A percentile compares a stretch with the other conserved stretches of the same genome.
Conservation (phyloP, 257 asterid genomes). For the Lycium ferocissimum region DNA sequence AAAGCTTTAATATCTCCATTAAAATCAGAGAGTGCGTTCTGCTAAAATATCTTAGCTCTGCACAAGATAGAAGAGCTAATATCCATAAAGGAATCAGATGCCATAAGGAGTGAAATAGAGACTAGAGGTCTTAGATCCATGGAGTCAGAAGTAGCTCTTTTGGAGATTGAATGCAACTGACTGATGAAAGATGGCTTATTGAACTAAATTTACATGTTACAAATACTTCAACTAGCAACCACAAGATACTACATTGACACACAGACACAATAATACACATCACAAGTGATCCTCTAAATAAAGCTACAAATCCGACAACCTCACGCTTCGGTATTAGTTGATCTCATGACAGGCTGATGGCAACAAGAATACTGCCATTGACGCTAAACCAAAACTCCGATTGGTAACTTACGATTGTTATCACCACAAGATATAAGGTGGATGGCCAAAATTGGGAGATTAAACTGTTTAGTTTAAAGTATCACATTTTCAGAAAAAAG, state of each 20-base stretch:
- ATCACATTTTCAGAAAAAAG: not conserved
- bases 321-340: not conserved
- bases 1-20: not conserved
- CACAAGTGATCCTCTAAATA: constrained; percentile 12
- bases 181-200: constrained; percentile 1
- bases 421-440: not conserved
- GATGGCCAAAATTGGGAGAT: not conserved
- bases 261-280: not conserved
- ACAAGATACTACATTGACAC: not conserved
- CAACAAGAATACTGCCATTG: not conserved
- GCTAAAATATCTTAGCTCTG: not conserved
- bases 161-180: not conserved
- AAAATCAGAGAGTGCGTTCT: not conserved
- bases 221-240: not conserved
- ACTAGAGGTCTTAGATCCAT: not conserved
- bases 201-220: not conserved
- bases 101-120: not conserved
- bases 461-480: not conserved
- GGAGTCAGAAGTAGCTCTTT: not conserved
- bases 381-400: not conserved
- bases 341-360: not conserved
- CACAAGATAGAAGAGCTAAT: constrained; percentile 12
- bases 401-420: not conserved
- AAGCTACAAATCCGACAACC: not conserved
- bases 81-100: not conserved